Evolutionary conservation across 192 early-diverging fungal species (phyloP), one percentile per base, ranked within the genome.

Genomic region (Gigaspora rosea): DNA sequence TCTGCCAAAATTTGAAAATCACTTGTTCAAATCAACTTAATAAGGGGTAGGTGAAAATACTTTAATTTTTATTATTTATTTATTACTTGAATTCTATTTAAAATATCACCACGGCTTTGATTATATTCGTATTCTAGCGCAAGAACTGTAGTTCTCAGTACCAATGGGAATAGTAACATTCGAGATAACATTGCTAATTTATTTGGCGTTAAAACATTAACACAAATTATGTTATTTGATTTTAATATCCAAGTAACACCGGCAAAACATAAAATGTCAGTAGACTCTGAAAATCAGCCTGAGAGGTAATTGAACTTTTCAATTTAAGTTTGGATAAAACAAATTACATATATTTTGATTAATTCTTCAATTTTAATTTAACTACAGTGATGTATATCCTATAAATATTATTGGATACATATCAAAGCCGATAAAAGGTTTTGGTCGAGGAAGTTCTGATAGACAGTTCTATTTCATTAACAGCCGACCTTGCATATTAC

Each of bases 381-480:
- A 52, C 8, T 57, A 12, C n/a, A 81, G 48, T 82, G 51, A 73
- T 33, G 15, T 10, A n/a, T 46, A 50, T n/a, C 64, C 61, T 15
- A 73, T 83, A 32, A 12, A 52, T 33, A 73, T 87, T 62, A 54
- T 63, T 35, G 92, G 90, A 2, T 80, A 85, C 54, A 86, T 92
- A 0, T 91, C 91, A 0, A 89, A 90, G 35, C 92, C 94, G 1
- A 77, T 80, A 33, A 87, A 88, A 5, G 89, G 88, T 1, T 85
- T 85, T 56, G 95, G 95, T 0, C 81, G 96, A 9, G 91, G 89
- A 36, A 91, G 81, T 15, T 50, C 83, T 1, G 98, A 98, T 77
- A 87, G 94, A 52, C 96, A 97, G 86, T 98, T 90, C 73, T 81
- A 92, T 46, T 98, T 86, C 75, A 88, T 99, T 70, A 98, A 98